A percentile compares a stretch with the other conserved stretches of the same genome.
phyloP scores from a whole-genome alignment of 306 rosid genomes.

The Prunus davidiana region DNA sequence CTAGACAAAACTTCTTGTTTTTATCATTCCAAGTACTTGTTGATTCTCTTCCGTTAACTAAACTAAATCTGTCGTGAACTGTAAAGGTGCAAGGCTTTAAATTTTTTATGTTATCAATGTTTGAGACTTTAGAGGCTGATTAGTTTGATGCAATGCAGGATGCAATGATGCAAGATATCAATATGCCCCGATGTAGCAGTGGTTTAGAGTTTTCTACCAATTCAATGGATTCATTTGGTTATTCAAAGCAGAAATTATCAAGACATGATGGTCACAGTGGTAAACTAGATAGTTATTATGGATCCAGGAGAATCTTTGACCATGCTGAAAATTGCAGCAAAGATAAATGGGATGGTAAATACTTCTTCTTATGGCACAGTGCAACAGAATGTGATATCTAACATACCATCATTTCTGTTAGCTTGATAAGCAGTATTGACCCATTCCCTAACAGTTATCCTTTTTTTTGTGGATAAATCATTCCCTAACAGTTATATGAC shows the following conservation, averaged over 20 bases:
- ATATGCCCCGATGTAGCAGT: conserved; percentile 30
- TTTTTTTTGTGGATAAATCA: no score
- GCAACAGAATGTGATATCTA: not conserved
- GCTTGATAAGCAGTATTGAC: not conserved
- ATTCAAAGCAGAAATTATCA: conserved; percentile 33
- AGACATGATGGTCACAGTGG: conserved; percentile 28
- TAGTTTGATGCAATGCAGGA: conserved; percentile 55
- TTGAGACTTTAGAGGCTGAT: not conserved
- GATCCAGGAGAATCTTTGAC: conserved; percentile 39
- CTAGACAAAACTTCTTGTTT: not conserved
- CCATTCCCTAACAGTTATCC: not conserved
- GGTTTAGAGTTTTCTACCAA: conserved; percentile 39
- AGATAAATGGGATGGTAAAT: conserved; percentile 62
- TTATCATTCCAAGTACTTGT: not conserved
- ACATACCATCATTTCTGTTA: not conserved
- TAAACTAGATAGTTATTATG: conserved; percentile 30
- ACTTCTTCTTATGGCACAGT: not conserved
- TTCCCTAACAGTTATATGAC: not conserved
- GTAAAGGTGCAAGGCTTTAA: not conserved
- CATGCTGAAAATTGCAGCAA: conserved; percentile 28
- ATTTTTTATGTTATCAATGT: not conserved
- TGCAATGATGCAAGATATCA: conserved; percentile 48
- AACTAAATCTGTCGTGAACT: not conserved
- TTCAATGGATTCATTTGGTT: conserved; percentile 33
- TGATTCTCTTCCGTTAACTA: not conserved